Evolutionary conservation across 768 basidiomycete genomes (phyloP).

Genomic region (Filobasidium floriforme): DNA sequence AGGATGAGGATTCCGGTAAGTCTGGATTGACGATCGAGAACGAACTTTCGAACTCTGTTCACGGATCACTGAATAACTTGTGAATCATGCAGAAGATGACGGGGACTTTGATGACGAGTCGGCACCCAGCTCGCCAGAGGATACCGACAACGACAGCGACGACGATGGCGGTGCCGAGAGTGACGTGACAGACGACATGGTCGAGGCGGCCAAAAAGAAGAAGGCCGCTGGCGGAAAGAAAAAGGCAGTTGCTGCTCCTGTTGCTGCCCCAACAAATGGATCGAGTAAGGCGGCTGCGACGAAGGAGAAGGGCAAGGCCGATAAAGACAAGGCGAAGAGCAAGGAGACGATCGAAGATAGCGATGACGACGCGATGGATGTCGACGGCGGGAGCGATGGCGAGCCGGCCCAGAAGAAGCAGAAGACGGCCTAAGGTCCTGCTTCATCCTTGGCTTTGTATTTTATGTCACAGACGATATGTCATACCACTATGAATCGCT

Average conservation of each 20-base stretch:
- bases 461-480: too few relatives aligned
- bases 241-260: background rate
- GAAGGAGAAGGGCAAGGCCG: background rate
- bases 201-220: conserved; percentile 11
- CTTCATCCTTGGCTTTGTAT: background rate
- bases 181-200: conserved; percentile 20
- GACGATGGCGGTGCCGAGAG: conserved; percentile 57
- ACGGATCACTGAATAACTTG: background rate
- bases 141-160: conserved; percentile 61
- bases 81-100: conserved; percentile 57
- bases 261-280: background rate
- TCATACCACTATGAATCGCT: background rate
- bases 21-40: background rate
- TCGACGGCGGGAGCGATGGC: conserved; percentile 31
- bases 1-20: conserved; percentile 42
- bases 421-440: conserved; percentile 15
- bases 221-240: conserved; percentile 3
- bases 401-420: conserved; percentile 40
- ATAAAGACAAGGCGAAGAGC: conserved; percentile 20
- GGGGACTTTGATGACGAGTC: conserved; percentile 83
- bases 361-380: conserved; percentile 34
- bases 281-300: background rate
- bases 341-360: conserved; percentile 25
- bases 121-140: conserved; percentile 81
- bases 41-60: background rate